phyloP scores from a whole-genome alignment of 306 rosid species.

The Vicia faba region DNA sequence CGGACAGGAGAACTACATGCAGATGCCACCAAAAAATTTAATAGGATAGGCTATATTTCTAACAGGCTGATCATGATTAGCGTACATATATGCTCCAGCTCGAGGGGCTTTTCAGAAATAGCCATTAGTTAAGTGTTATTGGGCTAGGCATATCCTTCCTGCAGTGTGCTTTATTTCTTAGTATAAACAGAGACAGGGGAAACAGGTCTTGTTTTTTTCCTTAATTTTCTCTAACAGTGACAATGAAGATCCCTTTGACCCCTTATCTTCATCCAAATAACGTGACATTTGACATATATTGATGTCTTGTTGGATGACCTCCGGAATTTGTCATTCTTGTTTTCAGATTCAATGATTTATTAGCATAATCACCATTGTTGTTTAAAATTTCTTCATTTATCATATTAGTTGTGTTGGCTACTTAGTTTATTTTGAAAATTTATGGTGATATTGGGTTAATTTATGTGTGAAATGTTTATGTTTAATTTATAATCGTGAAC shows the following conservation, averaged over 20 bases:
- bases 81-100: not conserved
- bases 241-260: not conserved
- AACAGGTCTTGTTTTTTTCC: not conserved
- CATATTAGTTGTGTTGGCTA: slow-evolving; percentile 13
- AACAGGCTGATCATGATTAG: too few relatives aligned
- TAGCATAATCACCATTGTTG: not conserved
- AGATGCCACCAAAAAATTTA: too few relatives aligned
- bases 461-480: slow-evolving; percentile 29
- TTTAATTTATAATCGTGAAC: slow-evolving; percentile 31
- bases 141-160: slow-evolving; percentile 21
- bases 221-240: slow-evolving; percentile 5
- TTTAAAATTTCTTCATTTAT: slow-evolving; percentile 26
- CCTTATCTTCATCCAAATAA: not conserved
- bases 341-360: slow-evolving; percentile 19
- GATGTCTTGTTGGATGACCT: slow-evolving; percentile 23
- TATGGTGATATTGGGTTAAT: slow-evolving; percentile 9
- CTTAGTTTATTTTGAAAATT: slow-evolving; percentile 24
- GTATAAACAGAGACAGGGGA: slow-evolving; percentile 1
- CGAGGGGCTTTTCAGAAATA: slow-evolving; percentile 7
- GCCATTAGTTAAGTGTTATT: not conserved
- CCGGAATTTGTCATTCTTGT: not conserved
- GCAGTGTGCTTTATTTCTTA: slow-evolving; percentile 11
- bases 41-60: too few relatives aligned
- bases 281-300: not conserved
- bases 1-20: too few relatives aligned